phyloP scores from a whole-genome alignment of 2,329 filamentous ascomycete genomes.

The Penicillium sp. region DNA sequence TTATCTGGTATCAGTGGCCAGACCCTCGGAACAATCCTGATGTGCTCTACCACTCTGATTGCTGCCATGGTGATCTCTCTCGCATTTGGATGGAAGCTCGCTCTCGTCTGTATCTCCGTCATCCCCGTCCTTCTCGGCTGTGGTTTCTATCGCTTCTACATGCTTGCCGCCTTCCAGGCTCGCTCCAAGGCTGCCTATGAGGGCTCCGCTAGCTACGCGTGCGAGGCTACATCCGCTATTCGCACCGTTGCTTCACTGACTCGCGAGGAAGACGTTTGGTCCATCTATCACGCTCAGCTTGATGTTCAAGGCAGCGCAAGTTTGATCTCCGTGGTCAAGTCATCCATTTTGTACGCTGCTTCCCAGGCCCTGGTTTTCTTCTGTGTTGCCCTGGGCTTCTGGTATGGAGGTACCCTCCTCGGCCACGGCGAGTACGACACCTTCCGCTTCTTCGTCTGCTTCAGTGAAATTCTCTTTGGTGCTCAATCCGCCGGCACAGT shows the following conservation, averaged over 20 bases:
- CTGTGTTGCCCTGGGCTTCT: slow-evolving; percentile 85
- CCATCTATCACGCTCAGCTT: slow-evolving; percentile 68
- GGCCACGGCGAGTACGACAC: slow-evolving; percentile 69
- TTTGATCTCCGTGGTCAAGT: slow-evolving; percentile 72
- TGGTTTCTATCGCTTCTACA: slow-evolving; percentile 85
- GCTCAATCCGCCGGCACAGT: slow-evolving; percentile 87
- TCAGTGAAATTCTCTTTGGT: slow-evolving; percentile 84
- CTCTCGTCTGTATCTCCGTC: slow-evolving; percentile 76
- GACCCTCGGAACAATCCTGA: slow-evolving; percentile 82
- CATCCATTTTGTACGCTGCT: slow-evolving; percentile 76
- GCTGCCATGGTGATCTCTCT: slow-evolving; percentile 70
- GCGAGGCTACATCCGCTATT: slow-evolving; percentile 91
- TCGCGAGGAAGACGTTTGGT: slow-evolving; percentile 77
- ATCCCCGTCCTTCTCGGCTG: slow-evolving; percentile 76
- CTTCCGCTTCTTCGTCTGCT: slow-evolving; percentile 92
- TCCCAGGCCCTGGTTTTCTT: slow-evolving; percentile 84
- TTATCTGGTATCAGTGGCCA: slow-evolving; percentile 84
- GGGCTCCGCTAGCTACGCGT: slow-evolving; percentile 80
- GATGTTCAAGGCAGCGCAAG: slow-evolving; percentile 67
- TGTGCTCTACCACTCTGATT: slow-evolving; percentile 76
- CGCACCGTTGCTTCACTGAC: slow-evolving; percentile 91
- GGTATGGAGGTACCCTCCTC: slow-evolving; percentile 82
- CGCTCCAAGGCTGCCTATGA: slow-evolving; percentile 80
- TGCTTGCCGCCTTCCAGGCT: slow-evolving; percentile 75
- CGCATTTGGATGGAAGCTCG: slow-evolving; percentile 84